These are phyloP conservation scores for Lotus japonicus DNA, from an alignment of 306 rosid species.

Conservation along the genomic window DNA sequence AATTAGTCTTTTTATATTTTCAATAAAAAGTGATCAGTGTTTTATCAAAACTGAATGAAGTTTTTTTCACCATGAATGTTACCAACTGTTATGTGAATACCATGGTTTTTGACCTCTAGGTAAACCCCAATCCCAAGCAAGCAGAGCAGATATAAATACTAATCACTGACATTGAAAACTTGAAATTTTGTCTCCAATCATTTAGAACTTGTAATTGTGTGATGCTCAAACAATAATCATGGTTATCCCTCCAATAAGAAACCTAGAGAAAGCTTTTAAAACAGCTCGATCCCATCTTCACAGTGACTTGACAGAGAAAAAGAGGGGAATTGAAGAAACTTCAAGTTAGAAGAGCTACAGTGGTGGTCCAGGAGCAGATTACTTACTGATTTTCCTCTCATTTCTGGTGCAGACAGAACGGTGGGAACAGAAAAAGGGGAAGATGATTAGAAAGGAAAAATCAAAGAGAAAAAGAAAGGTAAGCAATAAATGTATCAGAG, in stretches of 20 bases:
- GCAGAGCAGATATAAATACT: too few species aligned
- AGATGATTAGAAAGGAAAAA: slow-evolving; percentile 39
- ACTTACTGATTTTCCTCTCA: slow-evolving; percentile 24
- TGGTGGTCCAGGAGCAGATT: slow-evolving; percentile 28
- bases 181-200: slow-evolving; percentile 18
- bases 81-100: background rate
- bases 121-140: background rate
- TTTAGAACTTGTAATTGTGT: slow-evolving; percentile 3
- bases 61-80: too few species aligned
- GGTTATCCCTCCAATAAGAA: slow-evolving; percentile 29
- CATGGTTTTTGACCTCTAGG: background rate
- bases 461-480: background rate
- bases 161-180: background rate
- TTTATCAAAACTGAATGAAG: too few species aligned
- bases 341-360: background rate
- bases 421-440: slow-evolving; percentile 40
- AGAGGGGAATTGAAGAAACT: background rate
- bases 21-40: too few species aligned
- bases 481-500: slow-evolving; percentile 25
- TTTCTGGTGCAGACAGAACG: slow-evolving; percentile 50
- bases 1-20: too few species aligned
- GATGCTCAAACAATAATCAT: slow-evolving; percentile 14
- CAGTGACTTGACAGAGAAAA: slow-evolving; percentile 9
- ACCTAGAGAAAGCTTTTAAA: slow-evolving; percentile 17
- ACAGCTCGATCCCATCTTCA: background rate